These are phyloP conservation scores for Acanthamoeba culbertsoni DNA, from an alignment of 208 protist genomes.

Conservation along the genomic window DNA sequence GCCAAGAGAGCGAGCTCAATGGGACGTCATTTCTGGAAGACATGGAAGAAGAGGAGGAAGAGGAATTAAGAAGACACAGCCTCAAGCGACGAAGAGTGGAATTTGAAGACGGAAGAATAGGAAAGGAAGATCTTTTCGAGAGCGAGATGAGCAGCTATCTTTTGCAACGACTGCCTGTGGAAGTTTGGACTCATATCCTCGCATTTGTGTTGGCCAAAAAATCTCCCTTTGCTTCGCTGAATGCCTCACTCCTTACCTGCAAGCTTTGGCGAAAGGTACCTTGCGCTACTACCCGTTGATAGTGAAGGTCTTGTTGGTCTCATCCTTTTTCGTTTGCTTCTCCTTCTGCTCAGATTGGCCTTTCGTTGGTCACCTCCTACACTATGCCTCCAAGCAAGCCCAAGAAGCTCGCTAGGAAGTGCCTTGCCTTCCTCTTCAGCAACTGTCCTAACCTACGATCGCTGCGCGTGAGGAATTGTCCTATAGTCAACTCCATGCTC, in stretches of 20 bases:
- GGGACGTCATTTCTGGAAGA: too few relatives aligned
- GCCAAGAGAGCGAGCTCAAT: too few relatives aligned
- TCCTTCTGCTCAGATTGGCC: background rate
- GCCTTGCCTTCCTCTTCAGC: conserved; percentile 4
- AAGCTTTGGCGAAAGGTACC: background rate
- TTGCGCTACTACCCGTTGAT: background rate
- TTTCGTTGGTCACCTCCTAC: conserved; percentile 9
- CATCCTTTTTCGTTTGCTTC: background rate
- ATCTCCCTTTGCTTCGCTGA: background rate
- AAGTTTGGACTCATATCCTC: background rate
- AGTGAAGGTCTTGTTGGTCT: background rate
- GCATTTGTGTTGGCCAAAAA: background rate
- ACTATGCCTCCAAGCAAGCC: background rate
- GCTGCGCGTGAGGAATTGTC: background rate
- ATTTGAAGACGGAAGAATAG: background rate
- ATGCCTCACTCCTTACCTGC: background rate
- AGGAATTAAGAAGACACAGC: background rate
- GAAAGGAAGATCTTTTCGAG: background rate
- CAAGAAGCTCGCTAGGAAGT: conserved; percentile 17
- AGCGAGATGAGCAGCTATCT: background rate
- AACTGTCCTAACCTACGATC: conserved; percentile 18
- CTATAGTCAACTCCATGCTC: conserved; percentile 23
- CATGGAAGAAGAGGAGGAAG: background rate
- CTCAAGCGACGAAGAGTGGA: background rate
- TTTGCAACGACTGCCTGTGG: background rate